These are phyloP conservation scores for Saccharata proteae DNA, from an alignment of 2,329 filamentous ascomycete species.

Conservation along the genomic window DNA sequence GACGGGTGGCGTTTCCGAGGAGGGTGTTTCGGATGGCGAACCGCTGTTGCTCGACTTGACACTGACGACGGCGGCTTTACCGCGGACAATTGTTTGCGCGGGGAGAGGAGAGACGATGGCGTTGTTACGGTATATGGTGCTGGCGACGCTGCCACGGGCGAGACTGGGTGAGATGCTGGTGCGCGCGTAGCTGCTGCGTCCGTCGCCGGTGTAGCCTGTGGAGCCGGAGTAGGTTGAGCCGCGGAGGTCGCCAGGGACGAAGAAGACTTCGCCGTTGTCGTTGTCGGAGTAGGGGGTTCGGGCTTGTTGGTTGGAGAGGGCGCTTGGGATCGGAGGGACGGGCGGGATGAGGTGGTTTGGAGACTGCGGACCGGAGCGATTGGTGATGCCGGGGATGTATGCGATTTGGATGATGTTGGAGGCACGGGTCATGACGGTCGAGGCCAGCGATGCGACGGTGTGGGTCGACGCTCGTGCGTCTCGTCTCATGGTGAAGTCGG, in stretches of 20 bases:
- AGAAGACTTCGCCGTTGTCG: slow-evolving; percentile 81
- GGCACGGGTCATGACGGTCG: slow-evolving; percentile 85
- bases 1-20: slow-evolving; percentile 53
- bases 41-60: slow-evolving; percentile 60
- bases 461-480: slow-evolving; percentile 65
- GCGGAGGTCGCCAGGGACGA: slow-evolving; percentile 78
- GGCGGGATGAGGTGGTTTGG: slow-evolving; percentile 75
- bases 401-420: slow-evolving; percentile 99
- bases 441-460: slow-evolving; percentile 84
- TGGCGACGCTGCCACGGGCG: slow-evolving; percentile 55
- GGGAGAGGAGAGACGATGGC: slow-evolving; percentile 68
- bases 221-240: slow-evolving; percentile 82
- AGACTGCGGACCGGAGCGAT: slow-evolving; percentile 74
- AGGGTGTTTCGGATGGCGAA: slow-evolving; percentile 35
- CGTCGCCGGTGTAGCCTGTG: slow-evolving; percentile 46
- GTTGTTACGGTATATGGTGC: slow-evolving; percentile 87
- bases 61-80: slow-evolving; percentile 85
- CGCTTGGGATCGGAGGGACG: slow-evolving; percentile 75
- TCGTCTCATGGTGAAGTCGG: slow-evolving; percentile 42
- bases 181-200: slow-evolving; percentile 32
- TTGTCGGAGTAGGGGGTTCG: slow-evolving; percentile 47
- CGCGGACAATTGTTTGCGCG: slow-evolving; percentile 75
- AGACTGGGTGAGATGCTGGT: slow-evolving; percentile 38
- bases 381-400: slow-evolving; percentile 94
- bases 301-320: slow-evolving; percentile 43